Base-by-base conservation (phyloP, 805 yeast species). In the Metschnikowia aberdeeniae region DNA sequence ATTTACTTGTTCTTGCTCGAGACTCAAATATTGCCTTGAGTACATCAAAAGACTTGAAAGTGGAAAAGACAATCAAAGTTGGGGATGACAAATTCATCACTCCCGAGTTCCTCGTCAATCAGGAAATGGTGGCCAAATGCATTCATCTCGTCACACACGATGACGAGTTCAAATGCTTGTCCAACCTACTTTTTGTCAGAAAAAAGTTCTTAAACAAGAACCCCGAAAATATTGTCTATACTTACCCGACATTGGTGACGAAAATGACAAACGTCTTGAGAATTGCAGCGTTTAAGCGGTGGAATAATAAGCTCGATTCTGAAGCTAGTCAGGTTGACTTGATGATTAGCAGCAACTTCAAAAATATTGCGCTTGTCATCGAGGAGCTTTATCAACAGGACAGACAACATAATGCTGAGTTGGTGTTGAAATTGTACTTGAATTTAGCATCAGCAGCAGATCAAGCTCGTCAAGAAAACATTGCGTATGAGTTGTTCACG, bases 401-500 rank as follows among this genome's bases (percentile, higher is more conserved):
- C 47, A 66, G 62, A 33, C 63, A 63, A 35, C 53, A 43, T 44
- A 57, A 60, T 33, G 61, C 70, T 3, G 68, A 65, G 34, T 52
- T 63, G 13, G 62, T 72, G 54, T 52, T 85, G 47, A 69, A 77
- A 56, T 58, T 82, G 34, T 78, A 85, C 59, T 68, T 88, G 44
- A 73, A 80, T 41, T 76, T 84, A 32, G 96, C 95, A 0, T 67
- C 79, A 12, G 64, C 87, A 3, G 92, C 97, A 0, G 96, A 93
- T 61, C 92, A 86, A 62, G 70, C 84, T 24, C 69, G 75, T 13
- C 69, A 82, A 32, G 84, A 82, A 46, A 89, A 85, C 48, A 81
- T 89, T 27, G 73, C 92, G 12, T 87, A 87, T 65, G 99, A 93
- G 66, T 82, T 89, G 58, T 88, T 84, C 63, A 90, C 87, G 31